phyloP scores from a whole-genome alignment of 2,329 filamentous ascomycete species.

The Exserohilum rostratum region DNA sequence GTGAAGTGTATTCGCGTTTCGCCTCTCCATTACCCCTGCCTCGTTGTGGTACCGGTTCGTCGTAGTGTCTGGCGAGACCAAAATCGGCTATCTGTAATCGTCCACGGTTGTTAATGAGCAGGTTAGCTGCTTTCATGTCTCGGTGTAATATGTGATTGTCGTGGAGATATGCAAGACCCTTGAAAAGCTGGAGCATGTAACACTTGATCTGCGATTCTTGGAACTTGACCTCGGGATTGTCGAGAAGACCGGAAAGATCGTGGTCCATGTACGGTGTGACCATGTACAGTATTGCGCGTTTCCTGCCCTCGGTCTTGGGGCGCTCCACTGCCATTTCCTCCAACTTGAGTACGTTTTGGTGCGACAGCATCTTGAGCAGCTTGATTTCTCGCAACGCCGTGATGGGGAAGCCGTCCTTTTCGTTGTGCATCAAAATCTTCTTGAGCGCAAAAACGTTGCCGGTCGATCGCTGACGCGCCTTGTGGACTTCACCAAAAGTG shows the following conservation, averaged over 20 bases:
- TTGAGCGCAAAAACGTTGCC: slow-evolving; percentile 85
- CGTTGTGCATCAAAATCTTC: slow-evolving; percentile 99
- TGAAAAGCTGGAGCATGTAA: slow-evolving; percentile 91
- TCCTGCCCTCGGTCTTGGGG: slow-evolving; percentile 61
- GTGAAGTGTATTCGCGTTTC: slow-evolving; percentile 87
- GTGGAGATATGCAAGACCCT: slow-evolving; percentile 89
- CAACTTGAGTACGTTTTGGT: slow-evolving; percentile 82
- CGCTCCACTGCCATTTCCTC: slow-evolving; percentile 96
- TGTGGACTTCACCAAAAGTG: slow-evolving; percentile 96
- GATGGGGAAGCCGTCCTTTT: slow-evolving; percentile 99
- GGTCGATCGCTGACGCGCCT: slow-evolving; percentile 77
- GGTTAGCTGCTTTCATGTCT: slow-evolving; percentile 98
- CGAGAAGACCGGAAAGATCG: slow-evolving; percentile 93
- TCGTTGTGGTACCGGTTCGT: slow-evolving; percentile 77
- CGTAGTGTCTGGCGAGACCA: slow-evolving; percentile 90
- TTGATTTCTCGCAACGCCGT: slow-evolving; percentile 98
- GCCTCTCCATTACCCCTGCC: slow-evolving; percentile 84
- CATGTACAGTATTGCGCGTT: slow-evolving; percentile 92
- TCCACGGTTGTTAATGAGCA: slow-evolving; percentile 92
- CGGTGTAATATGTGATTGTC: slow-evolving; percentile 84
- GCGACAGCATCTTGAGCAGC: slow-evolving; percentile 91
- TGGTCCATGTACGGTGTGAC: slow-evolving; percentile 99
- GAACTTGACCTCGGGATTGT: slow-evolving; percentile 89
- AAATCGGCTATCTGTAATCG: slow-evolving; percentile 98
- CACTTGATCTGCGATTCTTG: slow-evolving; percentile 94